Evolutionary conservation across 2,329 filamentous ascomycete genomes (phyloP), one percentile per base, ranked within the genome.

Genomic region (Pseudocercospora musae): DNA sequence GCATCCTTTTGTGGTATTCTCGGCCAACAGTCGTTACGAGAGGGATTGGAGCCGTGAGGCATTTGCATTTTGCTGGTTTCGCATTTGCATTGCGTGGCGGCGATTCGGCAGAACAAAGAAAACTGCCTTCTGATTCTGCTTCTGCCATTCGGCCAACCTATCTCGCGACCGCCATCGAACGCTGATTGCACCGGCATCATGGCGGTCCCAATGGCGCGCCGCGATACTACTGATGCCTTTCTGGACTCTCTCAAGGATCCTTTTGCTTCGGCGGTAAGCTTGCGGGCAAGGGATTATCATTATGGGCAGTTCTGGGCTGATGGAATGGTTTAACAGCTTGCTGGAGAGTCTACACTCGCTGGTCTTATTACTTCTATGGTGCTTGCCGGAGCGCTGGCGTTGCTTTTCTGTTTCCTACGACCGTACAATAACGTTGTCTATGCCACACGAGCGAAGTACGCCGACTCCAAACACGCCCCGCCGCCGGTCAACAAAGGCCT

Each of bases 401-500:
- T 96, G 62, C 78, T 87, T 67, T 99, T 98, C 82, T 96, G 92
- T 66, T 81, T 97, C 70, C 82, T 98, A 59, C 90, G 95, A 64
- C 95, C 95, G 4, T 92, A 93, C 77, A 94, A 98, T 77, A 89
- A 89, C 60, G 85, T 94, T 69, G 91, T 99, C 53, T 99, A 99
- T 78, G 93, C 95, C 3, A 95, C 95, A 44, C 94, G 96, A 75
- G 82, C 96, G 54, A 96, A 96, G 75, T 89, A 97, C 81, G 90
- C 92, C 74, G 94, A 98, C 75, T 87, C 92, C 69, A 92, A 89
- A 77, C 92, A 96, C 79, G 86, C 90, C 9, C 95, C 94, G 18
- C 95, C 95, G 11, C 87, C 90, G 0, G 84, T 98, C 71, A 91
- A 90, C 60, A 96, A 89, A 73, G 89, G 91, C n/a, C 80, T 94